Evolutionary conservation across 2,329 filamentous ascomycete species (phyloP).

Genomic region (Didymella sp.): DNA sequence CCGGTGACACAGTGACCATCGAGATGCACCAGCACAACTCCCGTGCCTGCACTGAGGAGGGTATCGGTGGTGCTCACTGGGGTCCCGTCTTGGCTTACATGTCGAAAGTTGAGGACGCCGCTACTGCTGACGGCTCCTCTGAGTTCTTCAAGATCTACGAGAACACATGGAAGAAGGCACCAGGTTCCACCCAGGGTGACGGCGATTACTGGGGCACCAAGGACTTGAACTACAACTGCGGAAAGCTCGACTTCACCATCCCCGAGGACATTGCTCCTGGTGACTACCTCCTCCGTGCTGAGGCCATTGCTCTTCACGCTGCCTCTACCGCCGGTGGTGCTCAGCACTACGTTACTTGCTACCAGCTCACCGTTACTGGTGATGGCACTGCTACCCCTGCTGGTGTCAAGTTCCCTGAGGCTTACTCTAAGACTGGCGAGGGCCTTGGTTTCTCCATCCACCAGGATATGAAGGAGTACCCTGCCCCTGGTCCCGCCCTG

Average conservation of each 20-base stretch:
- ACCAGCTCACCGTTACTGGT: slow-evolving; percentile 52
- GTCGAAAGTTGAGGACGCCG: slow-evolving; percentile 48
- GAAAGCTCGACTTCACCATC: slow-evolving; percentile 42
- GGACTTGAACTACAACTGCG: slow-evolving; percentile 52
- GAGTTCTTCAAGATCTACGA: slow-evolving; percentile 59
- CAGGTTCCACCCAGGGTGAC: slow-evolving; percentile 49
- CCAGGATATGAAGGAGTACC: slow-evolving; percentile 45
- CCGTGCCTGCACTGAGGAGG: slow-evolving; percentile 34
- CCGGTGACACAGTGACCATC: slow-evolving; percentile 39
- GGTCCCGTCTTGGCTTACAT: slow-evolving; percentile 64
- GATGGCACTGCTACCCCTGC: slow-evolving; percentile 45
- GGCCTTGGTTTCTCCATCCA: slow-evolving; percentile 56
- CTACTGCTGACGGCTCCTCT: slow-evolving; percentile 54
- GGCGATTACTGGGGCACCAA: slow-evolving; percentile 52
- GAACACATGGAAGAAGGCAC: slow-evolving; percentile 47
- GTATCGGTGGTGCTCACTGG: slow-evolving; percentile 53
- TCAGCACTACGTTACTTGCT: slow-evolving; percentile 57
- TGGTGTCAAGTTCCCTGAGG: slow-evolving; percentile 57
- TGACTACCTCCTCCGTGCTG: slow-evolving; percentile 55
- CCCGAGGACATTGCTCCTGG: slow-evolving; percentile 53
- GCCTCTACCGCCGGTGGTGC: slow-evolving; percentile 48
- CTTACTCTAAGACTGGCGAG: slow-evolving; percentile 51
- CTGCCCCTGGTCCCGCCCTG: slow-evolving; percentile 49
- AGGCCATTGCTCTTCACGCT: slow-evolving; percentile 57
- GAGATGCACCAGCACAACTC: slow-evolving; percentile 42